Conservation (phyloP, 306 rosid genomes). For the Castanopsis chinensis region DNA sequence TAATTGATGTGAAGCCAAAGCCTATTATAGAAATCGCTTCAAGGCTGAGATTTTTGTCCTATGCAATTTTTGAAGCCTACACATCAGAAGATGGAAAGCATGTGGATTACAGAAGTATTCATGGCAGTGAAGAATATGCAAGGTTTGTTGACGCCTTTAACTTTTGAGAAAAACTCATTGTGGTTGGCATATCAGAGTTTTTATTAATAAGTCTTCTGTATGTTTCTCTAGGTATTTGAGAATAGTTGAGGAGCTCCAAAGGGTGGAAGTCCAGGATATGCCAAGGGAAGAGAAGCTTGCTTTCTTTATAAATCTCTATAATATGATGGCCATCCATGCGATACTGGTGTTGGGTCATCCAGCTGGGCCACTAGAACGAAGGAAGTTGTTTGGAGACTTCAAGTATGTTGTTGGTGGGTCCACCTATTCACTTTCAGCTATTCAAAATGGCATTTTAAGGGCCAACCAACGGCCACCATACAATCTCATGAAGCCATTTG, state of each 20-base stretch:
- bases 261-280: slow-evolving; percentile 66
- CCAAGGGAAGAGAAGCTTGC: slow-evolving; percentile 89
- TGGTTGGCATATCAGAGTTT: background rate
- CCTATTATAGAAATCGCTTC: slow-evolving; percentile 73
- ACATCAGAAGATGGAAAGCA: slow-evolving; percentile 62
- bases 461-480: slow-evolving; percentile 90
- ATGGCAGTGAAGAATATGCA: slow-evolving; percentile 90
- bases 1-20: slow-evolving; percentile 69
- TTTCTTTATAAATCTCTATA: slow-evolving; percentile 89
- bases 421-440: slow-evolving; percentile 80
- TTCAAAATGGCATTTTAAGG: slow-evolving; percentile 92
- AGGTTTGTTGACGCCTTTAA: slow-evolving; percentile 49
- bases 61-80: slow-evolving; percentile 85
- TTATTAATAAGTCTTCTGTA: slow-evolving; percentile 6
- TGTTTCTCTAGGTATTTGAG: slow-evolving; percentile 67
- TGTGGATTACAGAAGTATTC: slow-evolving; percentile 74
- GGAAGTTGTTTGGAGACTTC: slow-evolving; percentile 75
- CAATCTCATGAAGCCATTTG: slow-evolving; percentile 82
- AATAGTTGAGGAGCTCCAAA: slow-evolving; percentile 88
- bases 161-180: background rate
- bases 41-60: slow-evolving; percentile 66
- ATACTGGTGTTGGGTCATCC: slow-evolving; percentile 75
- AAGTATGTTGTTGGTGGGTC: slow-evolving; percentile 80
- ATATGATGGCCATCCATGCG: slow-evolving; percentile 96
- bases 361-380: slow-evolving; percentile 72